Base-by-base conservation (phyloP, 1,284 basidiomycete genomes). In the Leucoagaricus sp. region DNA sequence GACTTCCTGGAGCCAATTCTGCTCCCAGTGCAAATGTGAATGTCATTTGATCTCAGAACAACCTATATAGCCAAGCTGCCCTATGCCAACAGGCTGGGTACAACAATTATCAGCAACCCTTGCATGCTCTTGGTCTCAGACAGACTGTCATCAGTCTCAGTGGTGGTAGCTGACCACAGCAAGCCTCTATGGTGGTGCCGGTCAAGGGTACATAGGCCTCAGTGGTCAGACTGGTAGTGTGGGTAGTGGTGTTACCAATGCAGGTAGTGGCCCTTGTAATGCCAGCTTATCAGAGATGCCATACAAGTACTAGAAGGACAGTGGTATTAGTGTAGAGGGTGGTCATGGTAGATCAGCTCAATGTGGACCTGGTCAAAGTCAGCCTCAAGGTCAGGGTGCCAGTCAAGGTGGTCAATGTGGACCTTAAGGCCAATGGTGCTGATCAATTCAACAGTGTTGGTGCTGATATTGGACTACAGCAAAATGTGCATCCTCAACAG, bases 251-350 rank as follows among this genome's bases (percentile, higher is more conserved):
- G 75, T 65, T 3, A 55, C 67, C 0, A 69, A 70, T 15, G 71
- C 69, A 51, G 68, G 70, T 55, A 19, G 45, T 12, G 77, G 74
- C 10, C 73, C 71, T 17, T 65, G 75, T 23, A 75, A 75, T 19
- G 79, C 75, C 44, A 74, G 75, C 6, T 89, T 87, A 6, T 87
- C 89, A 1, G 88, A 91, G 69, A 74, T 83, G 10, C 73, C 85
- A 10, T 91, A 89, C 71, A 91, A 91, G 67, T 84, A 80, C 26
- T 72, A 76, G 13, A 89, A 89, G 73, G 88, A 89, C 59, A 80
- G 82, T 33, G 73, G 80, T 1, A 72, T 75, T 10, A 75, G 77
- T 28, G 79, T 78, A 36, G 71, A 55, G 64, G 61, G 67, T 25
- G 68, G 68, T 15, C 69, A 73, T 6, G 77, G 78, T 21, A 78